Evolutionary conservation across 1,284 basidiomycete genomes (phyloP).

Genomic region (Moniliella sp.): DNA sequence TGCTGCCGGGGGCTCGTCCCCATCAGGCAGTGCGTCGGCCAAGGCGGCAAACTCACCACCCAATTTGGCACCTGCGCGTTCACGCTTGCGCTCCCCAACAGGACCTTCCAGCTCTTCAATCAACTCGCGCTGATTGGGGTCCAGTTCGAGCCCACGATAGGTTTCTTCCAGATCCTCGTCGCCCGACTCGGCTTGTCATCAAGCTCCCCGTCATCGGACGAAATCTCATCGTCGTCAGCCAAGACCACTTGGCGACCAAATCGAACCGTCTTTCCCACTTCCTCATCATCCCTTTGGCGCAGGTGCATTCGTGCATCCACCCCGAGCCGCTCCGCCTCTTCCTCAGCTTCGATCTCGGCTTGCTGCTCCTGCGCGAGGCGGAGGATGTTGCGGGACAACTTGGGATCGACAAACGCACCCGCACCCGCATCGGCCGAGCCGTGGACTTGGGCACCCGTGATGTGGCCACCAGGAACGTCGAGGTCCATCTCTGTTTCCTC

Average conservation of each 20-base stretch:
- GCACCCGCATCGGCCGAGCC: slow-evolving; percentile 2
- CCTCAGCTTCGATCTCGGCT: slow-evolving; percentile 45
- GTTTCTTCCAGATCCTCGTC: slow-evolving; percentile 12
- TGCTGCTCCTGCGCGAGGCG: slow-evolving; percentile 80
- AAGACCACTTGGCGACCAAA: slow-evolving; percentile 23
- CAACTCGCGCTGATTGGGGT: slow-evolving; percentile 23
- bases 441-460: neutral
- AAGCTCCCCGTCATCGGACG: slow-evolving; percentile 12
- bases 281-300: too few species aligned
- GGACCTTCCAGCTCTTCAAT: slow-evolving; percentile 21
- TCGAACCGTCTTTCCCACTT: too few species aligned
- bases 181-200: slow-evolving; percentile 4
- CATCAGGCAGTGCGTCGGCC: neutral
- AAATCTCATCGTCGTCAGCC: slow-evolving; percentile 16
- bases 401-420: slow-evolving; percentile 35
- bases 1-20: slow-evolving; percentile 3
- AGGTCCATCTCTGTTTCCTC: slow-evolving; percentile 3
- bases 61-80: neutral
- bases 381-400: slow-evolving; percentile 69
- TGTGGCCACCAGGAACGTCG: slow-evolving; percentile 8
- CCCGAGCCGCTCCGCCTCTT: slow-evolving; percentile 7
- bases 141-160: slow-evolving; percentile 25
- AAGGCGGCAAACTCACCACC: neutral
- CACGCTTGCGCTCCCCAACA: slow-evolving; percentile 3
- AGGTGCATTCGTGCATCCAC: slow-evolving; percentile 1